Evolutionary conservation across 306 rosid species (phyloP), one percentile per base, ranked within the genome.

Genomic region (Canavalia ensiformis): DNA sequence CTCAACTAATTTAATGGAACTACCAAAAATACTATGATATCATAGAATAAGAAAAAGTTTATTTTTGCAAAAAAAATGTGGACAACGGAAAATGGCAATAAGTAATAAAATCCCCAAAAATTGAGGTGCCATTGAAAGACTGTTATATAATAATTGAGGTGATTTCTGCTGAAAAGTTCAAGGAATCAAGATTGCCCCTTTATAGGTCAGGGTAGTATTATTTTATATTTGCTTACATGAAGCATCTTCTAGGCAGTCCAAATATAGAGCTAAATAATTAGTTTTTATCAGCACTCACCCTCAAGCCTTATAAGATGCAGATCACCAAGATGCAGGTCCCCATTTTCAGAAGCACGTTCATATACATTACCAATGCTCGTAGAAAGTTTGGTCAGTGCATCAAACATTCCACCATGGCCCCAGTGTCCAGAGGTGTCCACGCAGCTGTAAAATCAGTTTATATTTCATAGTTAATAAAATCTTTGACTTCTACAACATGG

Each of bases 361-460:
- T 95, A 95, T 51, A 93, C 95, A 74, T 77, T 83, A 37, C 94
- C 88, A 72, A 95, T 86, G 84, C 87, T 82, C 5, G 79, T 47
- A 71, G 96, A 95, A 78, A 95, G 89, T 84, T 83, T 95, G 81
- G 79, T 66, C 78, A 95, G 83, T 66, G 97, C 97, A 87, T 88
- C 87, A 79, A 95, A 93, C 99, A 95, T 90, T 52, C 99, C 97
- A 47, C 99, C 99, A 54, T 4, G 84, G 70, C 99, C 99, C 99
- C 99, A 95, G 68, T 75, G 89, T 74, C 99, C 99, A 45, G 98
- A 95, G 82, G 84, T 90, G 79, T 95, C 99, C 78, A 93, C 90
- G 70, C 98, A 93, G 74, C 99, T 93, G 86, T 7, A 41, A 83
- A 87, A 84, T 57, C 54, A 76, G 28, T 46, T 47, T 54, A 60